Conservation (phyloP, 2,329 filamentous ascomycete species). For the Fonsecaea pedrosoi region DNA sequence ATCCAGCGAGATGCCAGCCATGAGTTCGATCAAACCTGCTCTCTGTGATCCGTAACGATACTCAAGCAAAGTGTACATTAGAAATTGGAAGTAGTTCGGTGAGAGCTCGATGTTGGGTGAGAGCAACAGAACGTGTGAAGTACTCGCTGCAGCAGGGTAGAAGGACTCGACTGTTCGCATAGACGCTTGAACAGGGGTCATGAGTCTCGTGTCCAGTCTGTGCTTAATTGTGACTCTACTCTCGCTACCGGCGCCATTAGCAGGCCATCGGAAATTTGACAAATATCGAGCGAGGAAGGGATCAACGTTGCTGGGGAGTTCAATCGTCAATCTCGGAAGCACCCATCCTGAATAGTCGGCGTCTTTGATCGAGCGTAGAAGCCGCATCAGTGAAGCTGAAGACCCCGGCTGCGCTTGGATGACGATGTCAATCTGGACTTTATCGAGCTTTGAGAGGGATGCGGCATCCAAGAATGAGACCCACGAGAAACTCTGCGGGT, state of each 20-base stretch:
- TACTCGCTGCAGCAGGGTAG: conserved; percentile 70
- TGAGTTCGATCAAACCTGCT: conserved; percentile 55
- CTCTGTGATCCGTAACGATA: conserved; percentile 71
- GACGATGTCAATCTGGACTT: conserved; percentile 78
- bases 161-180: conserved; percentile 83
- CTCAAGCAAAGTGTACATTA: conserved; percentile 78
- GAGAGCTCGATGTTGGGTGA: conserved; percentile 82
- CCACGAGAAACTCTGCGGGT: conserved; percentile 73
- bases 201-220: conserved; percentile 67
- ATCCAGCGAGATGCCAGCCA: conserved; percentile 82
- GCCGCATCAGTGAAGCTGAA: conserved; percentile 52
- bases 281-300: conserved; percentile 68
- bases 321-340: conserved; percentile 79
- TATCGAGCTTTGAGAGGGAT: conserved; percentile 71
- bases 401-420: conserved; percentile 66
- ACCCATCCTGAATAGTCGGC: conserved; percentile 77
- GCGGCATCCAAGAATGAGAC: conserved; percentile 63
- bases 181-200: conserved; percentile 73
- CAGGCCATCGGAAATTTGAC: conserved; percentile 71
- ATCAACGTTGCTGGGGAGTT: conserved; percentile 77
- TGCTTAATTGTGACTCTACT: conserved; percentile 72
- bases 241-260: conserved; percentile 54
- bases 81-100: conserved; percentile 81
- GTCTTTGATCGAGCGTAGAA: conserved; percentile 75
- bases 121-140: conserved; percentile 81